Conservation (phyloP, 2,329 filamentous ascomycete genomes). For the Tolypocladium nubicola region DNA sequence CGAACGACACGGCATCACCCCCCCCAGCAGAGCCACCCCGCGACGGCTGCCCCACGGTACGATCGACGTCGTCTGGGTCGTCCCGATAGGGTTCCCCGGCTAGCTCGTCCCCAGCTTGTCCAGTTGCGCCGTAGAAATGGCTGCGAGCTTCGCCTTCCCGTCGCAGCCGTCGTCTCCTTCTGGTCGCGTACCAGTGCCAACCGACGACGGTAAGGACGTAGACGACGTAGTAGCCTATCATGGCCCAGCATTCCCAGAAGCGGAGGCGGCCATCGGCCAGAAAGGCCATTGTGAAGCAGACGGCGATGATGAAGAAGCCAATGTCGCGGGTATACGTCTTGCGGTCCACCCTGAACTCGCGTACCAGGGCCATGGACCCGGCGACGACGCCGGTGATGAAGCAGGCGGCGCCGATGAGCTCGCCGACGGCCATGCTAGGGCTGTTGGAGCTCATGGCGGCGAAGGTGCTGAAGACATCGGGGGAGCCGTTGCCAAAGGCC, state of each 20-base stretch:
- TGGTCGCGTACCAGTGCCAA: slow-evolving; percentile 81
- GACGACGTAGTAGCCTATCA: slow-evolving; percentile 85
- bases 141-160: slow-evolving; percentile 63
- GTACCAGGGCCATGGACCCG: slow-evolving; percentile 93
- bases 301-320: slow-evolving; percentile 80
- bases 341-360: slow-evolving; percentile 83
- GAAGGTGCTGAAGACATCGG: slow-evolving; percentile 97
- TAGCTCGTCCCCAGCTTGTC: slow-evolving; percentile 41
- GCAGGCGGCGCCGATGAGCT: slow-evolving; percentile 85
- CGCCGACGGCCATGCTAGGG: slow-evolving; percentile 91
- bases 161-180: slow-evolving; percentile 47
- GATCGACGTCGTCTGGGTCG: slow-evolving; percentile 30
- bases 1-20: slow-evolving; percentile 31
- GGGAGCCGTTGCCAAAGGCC: slow-evolving; percentile 94
- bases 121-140: slow-evolving; percentile 53
- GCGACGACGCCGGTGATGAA: slow-evolving; percentile 97
- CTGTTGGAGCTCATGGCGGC: slow-evolving; percentile 96
- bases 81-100: slow-evolving; percentile 52
- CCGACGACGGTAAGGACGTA: slow-evolving; percentile 82
- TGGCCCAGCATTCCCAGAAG: slow-evolving; percentile 79
- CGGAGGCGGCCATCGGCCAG: slow-evolving; percentile 74
- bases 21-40: slow-evolving; percentile 7
- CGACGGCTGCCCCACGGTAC: slow-evolving; percentile 7
- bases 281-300: slow-evolving; percentile 79
- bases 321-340: slow-evolving; percentile 89